These are phyloP conservation scores for Monilinia laxa DNA, from an alignment of 2,329 filamentous ascomycete genomes.

Conservation along the genomic window DNA sequence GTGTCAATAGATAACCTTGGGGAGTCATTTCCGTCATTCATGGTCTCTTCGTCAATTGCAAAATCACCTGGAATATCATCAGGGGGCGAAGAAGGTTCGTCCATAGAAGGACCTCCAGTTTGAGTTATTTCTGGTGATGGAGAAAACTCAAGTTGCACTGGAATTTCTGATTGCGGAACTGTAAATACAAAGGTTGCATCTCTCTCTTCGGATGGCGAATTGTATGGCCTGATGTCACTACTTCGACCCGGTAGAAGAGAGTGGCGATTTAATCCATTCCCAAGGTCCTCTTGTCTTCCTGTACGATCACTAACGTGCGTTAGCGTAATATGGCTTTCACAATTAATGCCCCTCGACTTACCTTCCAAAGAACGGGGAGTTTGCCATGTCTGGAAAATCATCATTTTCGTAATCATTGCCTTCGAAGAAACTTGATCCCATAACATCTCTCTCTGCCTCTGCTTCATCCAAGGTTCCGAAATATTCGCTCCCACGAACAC, in stretches of 20 bases:
- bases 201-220: conserved; percentile 37
- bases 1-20: neutral
- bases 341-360: conserved; percentile 23
- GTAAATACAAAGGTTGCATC: conserved; percentile 40
- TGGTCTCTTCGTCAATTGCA: conserved; percentile 4
- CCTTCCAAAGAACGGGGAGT: conserved; percentile 27
- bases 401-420: conserved; percentile 31
- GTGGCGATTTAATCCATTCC: conserved; percentile 19
- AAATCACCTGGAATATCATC: neutral
- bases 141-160: conserved; percentile 20
- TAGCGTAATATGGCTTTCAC: neutral
- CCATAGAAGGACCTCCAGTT: neutral
- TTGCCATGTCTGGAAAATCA: conserved; percentile 27
- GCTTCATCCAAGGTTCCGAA: conserved; percentile 41
- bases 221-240: conserved; percentile 37
- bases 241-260: conserved; percentile 32
- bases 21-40: conserved; percentile 1
- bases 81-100: neutral
- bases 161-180: conserved; percentile 36
- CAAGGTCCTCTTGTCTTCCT: conserved; percentile 2
- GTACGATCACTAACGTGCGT: conserved; percentile 11
- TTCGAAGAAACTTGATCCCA: conserved; percentile 38
- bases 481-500: conserved; percentile 54
- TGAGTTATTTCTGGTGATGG: neutral
- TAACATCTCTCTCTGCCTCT: conserved; percentile 28